Evolutionary conservation across 2,329 filamentous ascomycete genomes (phyloP).

Genomic region (Dothistroma pini): DNA sequence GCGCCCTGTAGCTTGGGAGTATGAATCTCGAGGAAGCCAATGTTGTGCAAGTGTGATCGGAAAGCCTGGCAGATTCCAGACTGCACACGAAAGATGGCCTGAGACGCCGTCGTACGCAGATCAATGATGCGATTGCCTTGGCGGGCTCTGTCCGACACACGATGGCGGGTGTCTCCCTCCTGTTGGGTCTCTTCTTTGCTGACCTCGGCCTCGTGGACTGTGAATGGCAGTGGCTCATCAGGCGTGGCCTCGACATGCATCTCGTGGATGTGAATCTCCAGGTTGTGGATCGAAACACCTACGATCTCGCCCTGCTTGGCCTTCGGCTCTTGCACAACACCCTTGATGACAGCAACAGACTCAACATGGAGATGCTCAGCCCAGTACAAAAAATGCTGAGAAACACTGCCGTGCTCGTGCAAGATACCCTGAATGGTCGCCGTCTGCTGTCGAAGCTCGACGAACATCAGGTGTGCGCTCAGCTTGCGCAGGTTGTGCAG

Average conservation of each 20-base stretch:
- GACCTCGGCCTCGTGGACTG: constrained; percentile 66
- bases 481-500: constrained; percentile 77
- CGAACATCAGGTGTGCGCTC: constrained; percentile 77
- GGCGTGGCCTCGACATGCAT: constrained; percentile 61
- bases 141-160: constrained; percentile 69
- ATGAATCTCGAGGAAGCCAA: constrained; percentile 88
- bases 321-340: constrained; percentile 67
- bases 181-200: constrained; percentile 54
- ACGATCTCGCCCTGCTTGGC: constrained; percentile 63
- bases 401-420: constrained; percentile 58
- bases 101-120: constrained; percentile 78
- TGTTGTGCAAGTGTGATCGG: constrained; percentile 67
- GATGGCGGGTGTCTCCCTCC: constrained; percentile 55
- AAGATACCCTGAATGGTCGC: constrained; percentile 82
- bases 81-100: constrained; percentile 83
- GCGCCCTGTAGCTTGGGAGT: constrained; percentile 88
- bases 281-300: constrained; percentile 68
- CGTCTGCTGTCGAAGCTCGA: constrained; percentile 81
- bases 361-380: constrained; percentile 78
- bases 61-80: constrained; percentile 77
- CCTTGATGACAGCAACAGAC: constrained; percentile 72
- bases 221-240: constrained; percentile 63
- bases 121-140: constrained; percentile 77
- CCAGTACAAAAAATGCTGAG: constrained; percentile 78
- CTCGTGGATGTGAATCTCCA: constrained; percentile 69